Evolutionary conservation across 176 grass and related monocot species (phyloP).

Genomic region (Ampelocalamus luodianensis): DNA sequence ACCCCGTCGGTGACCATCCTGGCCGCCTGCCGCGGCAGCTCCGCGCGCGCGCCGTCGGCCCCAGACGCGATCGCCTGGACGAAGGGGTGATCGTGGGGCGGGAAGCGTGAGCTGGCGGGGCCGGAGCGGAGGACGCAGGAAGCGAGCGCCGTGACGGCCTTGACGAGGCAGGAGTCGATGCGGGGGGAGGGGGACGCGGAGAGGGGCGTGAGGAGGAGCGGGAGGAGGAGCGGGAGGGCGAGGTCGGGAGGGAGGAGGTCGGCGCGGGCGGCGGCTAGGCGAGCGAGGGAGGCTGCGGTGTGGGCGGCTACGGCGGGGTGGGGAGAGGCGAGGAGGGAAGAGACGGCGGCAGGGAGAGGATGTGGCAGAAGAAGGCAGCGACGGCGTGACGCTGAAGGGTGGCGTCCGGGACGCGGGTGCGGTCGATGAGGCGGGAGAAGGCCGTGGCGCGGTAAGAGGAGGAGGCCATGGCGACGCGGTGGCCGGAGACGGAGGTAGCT

Average conservation of each 20-base stretch:
- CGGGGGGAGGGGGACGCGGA: conserved; percentile 36
- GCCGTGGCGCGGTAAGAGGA: conserved; percentile 26
- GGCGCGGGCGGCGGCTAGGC: conserved; percentile 39
- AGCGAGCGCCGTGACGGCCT: conserved; percentile 50
- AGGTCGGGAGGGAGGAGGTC: conserved; percentile 47
- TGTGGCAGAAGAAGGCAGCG: conserved; percentile 50
- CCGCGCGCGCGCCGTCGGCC: conserved; percentile 40
- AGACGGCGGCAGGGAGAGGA: conserved; percentile 53
- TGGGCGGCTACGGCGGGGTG: conserved; percentile 32
- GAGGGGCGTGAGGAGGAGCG: conserved; percentile 53
- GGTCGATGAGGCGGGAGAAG: conserved; percentile 47
- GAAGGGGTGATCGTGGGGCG: conserved; percentile 63
- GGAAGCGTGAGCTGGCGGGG: conserved; percentile 17
- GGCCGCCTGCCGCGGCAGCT: conserved; percentile 59
- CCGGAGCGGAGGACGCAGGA: conserved; percentile 49
- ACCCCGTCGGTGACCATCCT: conserved; percentile 54
- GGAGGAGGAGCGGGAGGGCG: conserved; percentile 47
- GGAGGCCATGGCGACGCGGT: conserved; percentile 52
- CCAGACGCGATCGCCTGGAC: conserved; percentile 58
- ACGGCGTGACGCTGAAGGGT: conserved; percentile 44
- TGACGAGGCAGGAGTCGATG: conserved; percentile 49
- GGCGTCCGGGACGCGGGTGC: conserved; percentile 44
- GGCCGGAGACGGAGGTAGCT: conserved; percentile 39
- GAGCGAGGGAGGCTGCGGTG: conserved; percentile 41
- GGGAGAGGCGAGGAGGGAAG: conserved; percentile 45